phyloP scores from a whole-genome alignment of 768 basidiomycete species.

The Neoboletus magnificus region DNA sequence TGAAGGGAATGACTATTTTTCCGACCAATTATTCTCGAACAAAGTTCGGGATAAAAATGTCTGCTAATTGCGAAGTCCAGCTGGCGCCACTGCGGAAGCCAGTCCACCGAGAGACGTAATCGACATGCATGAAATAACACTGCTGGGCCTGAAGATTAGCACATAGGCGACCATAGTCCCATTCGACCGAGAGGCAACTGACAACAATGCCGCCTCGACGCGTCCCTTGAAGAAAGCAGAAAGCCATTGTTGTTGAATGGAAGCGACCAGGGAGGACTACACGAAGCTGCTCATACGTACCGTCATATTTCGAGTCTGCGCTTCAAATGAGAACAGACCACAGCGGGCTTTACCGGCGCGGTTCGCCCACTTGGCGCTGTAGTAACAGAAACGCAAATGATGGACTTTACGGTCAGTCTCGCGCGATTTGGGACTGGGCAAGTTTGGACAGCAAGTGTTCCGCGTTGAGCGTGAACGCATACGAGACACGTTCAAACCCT shows the following conservation, averaged over 20 bases:
- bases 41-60: too few species aligned
- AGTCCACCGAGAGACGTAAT: conserved; percentile 17
- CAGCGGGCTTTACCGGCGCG: conserved; percentile 11
- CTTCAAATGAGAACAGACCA: conserved; percentile 16
- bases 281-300: neutral
- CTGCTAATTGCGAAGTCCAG: conserved; percentile 16
- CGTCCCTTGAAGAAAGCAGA: conserved; percentile 17
- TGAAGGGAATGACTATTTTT: too few species aligned
- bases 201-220: conserved; percentile 18
- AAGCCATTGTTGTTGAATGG: neutral
- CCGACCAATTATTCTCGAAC: too few species aligned
- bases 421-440: conserved; percentile 2
- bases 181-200: conserved; percentile 11
- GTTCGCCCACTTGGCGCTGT: conserved; percentile 24
- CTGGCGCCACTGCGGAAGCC: conserved; percentile 15
- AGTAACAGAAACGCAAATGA: conserved; percentile 27
- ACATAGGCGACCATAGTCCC: conserved; percentile 10
- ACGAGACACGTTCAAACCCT: conserved; percentile 26
- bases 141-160: conserved; percentile 25
- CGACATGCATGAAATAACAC: conserved; percentile 8
- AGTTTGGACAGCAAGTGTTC: conserved; percentile 21
- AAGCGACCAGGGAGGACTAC: neutral
- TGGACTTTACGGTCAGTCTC: neutral
- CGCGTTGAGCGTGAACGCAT: conserved; percentile 24
- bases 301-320: conserved; percentile 25